phyloP scores from a whole-genome alignment of 169 alveolate genomes.

The Toxoplasma gondii region DNA sequence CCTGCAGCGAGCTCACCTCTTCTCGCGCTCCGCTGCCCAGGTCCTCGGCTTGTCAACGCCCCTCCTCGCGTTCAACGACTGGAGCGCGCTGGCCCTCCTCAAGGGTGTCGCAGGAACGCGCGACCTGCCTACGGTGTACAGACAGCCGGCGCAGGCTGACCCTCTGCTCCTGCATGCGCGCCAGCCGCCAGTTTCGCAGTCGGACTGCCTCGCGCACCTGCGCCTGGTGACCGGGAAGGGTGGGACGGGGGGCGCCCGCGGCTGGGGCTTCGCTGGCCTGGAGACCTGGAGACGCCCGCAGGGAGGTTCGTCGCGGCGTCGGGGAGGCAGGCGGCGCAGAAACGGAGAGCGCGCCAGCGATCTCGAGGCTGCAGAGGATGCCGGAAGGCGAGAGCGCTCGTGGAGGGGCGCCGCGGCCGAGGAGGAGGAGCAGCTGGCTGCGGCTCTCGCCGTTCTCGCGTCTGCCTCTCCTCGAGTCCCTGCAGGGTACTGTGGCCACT shows the following conservation, averaged over 20 bases:
- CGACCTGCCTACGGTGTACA: constrained; percentile 6
- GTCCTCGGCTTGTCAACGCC: background rate
- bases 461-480: background rate
- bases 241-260: background rate
- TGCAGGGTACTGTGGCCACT: constrained; percentile 66
- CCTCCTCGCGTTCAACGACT: background rate
- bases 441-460: constrained; percentile 1
- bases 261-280: background rate
- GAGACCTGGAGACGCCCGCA: background rate
- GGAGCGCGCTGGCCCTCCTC: constrained; percentile 9
- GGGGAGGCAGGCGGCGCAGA: background rate
- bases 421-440: background rate
- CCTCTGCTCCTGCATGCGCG: background rate
- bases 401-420: background rate
- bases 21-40: background rate
- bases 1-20: constrained; percentile 3
- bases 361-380: background rate
- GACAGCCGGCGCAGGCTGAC: background rate
- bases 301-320: background rate
- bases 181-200: background rate
- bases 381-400: background rate
- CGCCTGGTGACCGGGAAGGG: background rate
- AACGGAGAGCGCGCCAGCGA: background rate
- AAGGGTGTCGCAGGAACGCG: background rate
- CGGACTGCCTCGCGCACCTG: background rate